Evolutionary conservation across 164 flowering plant species (phyloP).

Genomic region (Macadamia tetraphylla): DNA sequence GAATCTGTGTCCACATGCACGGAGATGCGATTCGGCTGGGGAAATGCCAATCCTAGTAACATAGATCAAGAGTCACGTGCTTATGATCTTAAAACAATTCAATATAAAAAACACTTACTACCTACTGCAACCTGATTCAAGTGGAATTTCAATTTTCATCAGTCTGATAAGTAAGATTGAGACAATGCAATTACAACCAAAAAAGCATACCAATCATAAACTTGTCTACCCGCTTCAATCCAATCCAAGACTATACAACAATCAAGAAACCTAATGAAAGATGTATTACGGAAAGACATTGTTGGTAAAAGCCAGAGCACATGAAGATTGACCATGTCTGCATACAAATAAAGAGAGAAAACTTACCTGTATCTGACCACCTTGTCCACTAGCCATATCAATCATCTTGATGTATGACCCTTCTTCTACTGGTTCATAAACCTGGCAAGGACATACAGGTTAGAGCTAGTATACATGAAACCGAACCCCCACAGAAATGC

Average conservation of each 20-base stretch:
- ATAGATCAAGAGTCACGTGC: too few species aligned
- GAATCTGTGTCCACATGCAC: too few species aligned
- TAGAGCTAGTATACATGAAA: background rate
- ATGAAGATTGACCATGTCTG: background rate
- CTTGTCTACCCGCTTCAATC: background rate
- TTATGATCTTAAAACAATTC: too few species aligned
- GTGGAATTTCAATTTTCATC: too few species aligned
- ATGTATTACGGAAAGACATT: background rate
- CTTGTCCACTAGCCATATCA: conserved; percentile 94
- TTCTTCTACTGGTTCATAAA: conserved; percentile 98
- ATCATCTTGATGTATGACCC: conserved; percentile 99
- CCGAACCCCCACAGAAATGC: background rate
- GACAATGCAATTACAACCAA: too few species aligned
- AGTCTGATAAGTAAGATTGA: too few species aligned
- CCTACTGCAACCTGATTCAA: too few species aligned
- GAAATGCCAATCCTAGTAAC: too few species aligned
- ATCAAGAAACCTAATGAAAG: background rate
- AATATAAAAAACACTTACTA: too few species aligned
- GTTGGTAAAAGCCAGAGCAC: background rate
- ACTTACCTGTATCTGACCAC: conserved; percentile 96
- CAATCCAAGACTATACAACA: background rate
- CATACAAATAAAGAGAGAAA: background rate
- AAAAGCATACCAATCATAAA: background rate
- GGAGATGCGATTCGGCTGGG: too few species aligned
- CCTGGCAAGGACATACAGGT: conserved; percentile 32